phyloP scores from a whole-genome alignment of 345 rosid genomes.

The Brassica juncea region DNA sequence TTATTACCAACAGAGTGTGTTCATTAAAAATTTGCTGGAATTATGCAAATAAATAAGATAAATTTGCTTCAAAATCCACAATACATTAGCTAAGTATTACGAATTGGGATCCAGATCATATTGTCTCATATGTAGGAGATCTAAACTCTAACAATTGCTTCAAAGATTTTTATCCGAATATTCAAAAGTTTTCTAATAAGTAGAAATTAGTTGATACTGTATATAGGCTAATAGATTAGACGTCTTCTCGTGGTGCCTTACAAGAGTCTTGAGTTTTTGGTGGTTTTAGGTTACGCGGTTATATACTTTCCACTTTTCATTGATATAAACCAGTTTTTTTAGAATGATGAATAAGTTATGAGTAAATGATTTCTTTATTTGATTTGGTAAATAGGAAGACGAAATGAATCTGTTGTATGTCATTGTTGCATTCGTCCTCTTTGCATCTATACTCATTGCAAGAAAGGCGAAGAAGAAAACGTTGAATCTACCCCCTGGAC shows the following conservation, averaged over 20 bases:
- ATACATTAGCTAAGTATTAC: neutral
- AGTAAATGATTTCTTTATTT: neutral
- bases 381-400: constrained; percentile 12
- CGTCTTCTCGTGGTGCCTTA: neutral
- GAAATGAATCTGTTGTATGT: constrained; percentile 28
- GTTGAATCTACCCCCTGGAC: constrained; percentile 43
- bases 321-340: neutral
- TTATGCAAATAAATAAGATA: neutral
- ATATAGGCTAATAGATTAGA: neutral
- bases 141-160: no score
- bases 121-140: neutral
- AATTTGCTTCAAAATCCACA: neutral
- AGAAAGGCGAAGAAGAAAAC: constrained; percentile 7
- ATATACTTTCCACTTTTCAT: neutral
- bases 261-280: neutral
- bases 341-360: neutral
- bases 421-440: constrained; percentile 8
- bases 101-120: neutral
- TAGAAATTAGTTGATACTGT: neutral
- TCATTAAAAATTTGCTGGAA: no score
- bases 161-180: no score
- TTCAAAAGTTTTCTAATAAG: neutral
- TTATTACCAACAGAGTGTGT: no score
- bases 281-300: neutral
- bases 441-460: constrained; percentile 24